Evolutionary conservation across 495 filamentous ascomycete genomes (phyloP), one percentile per base, ranked within the genome.

Genomic region (Coniosporium apollinis): DNA sequence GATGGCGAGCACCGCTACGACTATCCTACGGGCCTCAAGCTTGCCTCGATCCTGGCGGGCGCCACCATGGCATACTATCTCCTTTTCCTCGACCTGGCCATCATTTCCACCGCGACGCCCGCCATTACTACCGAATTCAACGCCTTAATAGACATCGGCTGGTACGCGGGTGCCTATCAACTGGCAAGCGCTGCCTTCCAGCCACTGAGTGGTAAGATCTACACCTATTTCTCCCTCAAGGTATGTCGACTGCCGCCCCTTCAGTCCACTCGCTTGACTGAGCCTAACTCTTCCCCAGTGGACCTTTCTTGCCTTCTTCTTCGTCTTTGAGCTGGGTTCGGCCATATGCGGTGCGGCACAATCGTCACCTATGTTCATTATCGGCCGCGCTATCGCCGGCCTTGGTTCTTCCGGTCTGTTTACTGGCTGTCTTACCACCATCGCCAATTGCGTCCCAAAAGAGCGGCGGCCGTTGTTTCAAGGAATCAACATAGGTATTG

Each of bases 101-200:
- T 53, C 34, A 44, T 53, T 34, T 45, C 45, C 31, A 52, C 44
- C 1, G 54, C 54, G 1, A 56, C 38, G 15, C 54, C 54, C 5
- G 36, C 30, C 14, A 56, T 57, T 33, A 57, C 52, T 6, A 42
- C 39, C 17, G 35, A 52, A 10, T 57, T 57, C 30, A 22, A 57
- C 30, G 52, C 54, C 4, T 33, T 54, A 16, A 20, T 36, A 2
- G 53, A 57, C 16, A 41, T 56, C 16, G 54, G 54, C 28, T 57
- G 54, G 54, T 57, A 57, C 39, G 42, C 37, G 1, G 45, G 52
- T 14, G 51, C 49, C 21, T 55, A 57, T 33, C 52, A 50, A 28
- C 49, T 53, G 35, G 46, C 30, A 19, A 41, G 34, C 21, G 39
- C 44, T 17, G 44, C 54, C 1, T 40, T 58, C 11, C 54, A 54